Base-by-base conservation (phyloP, 805 yeast species). In the Wickerhamomyces rabaulensis region DNA sequence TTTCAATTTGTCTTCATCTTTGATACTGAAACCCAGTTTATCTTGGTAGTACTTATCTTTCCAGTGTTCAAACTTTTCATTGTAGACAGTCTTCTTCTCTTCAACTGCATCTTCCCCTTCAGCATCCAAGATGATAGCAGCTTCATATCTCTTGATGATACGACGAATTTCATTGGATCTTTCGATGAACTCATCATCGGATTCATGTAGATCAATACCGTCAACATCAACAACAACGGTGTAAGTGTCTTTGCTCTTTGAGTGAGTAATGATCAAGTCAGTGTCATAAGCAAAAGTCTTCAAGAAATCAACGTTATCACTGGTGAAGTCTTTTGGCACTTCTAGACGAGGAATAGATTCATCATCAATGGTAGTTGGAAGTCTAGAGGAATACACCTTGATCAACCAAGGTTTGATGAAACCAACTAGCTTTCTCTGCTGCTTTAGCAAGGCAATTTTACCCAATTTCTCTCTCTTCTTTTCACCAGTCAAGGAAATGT, bases 31-130 rank as follows among this genome's bases (percentile, higher is more conserved):
- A 2, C 78, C 80, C 50, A 94, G 71, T 61, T 94, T 94, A n/a
- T 79, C 79, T 50, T 78, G 76, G 65, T 94, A 94, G 63, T 94
- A 94, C n/a, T 74, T 65, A 58, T 84, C 83, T 66, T 90, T 91
- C 96, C 97, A 94, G 33, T 70, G 65, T 47, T 78, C 74, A 59
- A 91, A 91, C 62, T 88, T 87, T 31, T 75, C 73, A 56, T 83
- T 79, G 63, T 92, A 88, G 29, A 87, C 66, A 46, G 77, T 76
- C 52, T 83, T 81, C 51, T 76, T 79, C 63, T 63, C 65, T 33
- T 64, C 69, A 25, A 68, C 62, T 37, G 68, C 73, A 23, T 69
- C 71, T 52, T 79, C 80, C 53, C 81, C 82, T 52, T 82, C 87
- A 52, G 82, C 74, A 55, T 78, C 61, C 57, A 78, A 69, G 47